phyloP scores from a whole-genome alignment of 257 asterid genomes.

The Jaltomata sinuosa region DNA sequence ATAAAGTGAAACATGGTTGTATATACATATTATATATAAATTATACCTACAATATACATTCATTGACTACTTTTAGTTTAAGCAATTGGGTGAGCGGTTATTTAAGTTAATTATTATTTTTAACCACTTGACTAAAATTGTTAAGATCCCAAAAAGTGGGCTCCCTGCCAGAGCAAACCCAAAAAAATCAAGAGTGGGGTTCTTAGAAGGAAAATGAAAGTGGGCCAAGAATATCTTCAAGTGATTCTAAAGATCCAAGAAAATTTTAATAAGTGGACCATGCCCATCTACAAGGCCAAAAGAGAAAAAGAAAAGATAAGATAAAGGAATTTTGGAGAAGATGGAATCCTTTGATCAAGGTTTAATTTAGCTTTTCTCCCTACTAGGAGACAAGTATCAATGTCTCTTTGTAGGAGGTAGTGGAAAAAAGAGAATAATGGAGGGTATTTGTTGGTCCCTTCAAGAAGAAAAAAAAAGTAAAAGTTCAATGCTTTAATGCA shows the following conservation, averaged over 20 bases:
- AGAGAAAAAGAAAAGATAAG: not conserved
- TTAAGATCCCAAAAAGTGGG: not conserved
- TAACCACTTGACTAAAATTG: not conserved
- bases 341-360: conserved; percentile 9
- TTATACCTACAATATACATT: not conserved
- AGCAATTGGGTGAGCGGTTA: no score
- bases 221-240: not conserved
- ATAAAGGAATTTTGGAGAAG: not conserved
- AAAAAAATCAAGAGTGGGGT: conserved; percentile 12
- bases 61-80: no score
- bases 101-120: not conserved
- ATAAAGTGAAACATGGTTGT: no score
- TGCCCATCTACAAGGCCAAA: not conserved
- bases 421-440: not conserved
- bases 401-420: conserved; percentile 7
- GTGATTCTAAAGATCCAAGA: not conserved
- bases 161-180: not conserved
- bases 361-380: conserved; percentile 47
- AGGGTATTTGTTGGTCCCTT: not conserved
- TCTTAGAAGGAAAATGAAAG: not conserved
- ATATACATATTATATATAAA: not conserved
- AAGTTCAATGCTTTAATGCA: conserved; percentile 1
- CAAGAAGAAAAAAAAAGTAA: not conserved
- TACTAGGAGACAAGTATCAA: conserved; percentile 49
- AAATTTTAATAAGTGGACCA: not conserved